Base-by-base conservation (phyloP, 257 asterid species). In the Galeopsis tetrahit region DNA sequence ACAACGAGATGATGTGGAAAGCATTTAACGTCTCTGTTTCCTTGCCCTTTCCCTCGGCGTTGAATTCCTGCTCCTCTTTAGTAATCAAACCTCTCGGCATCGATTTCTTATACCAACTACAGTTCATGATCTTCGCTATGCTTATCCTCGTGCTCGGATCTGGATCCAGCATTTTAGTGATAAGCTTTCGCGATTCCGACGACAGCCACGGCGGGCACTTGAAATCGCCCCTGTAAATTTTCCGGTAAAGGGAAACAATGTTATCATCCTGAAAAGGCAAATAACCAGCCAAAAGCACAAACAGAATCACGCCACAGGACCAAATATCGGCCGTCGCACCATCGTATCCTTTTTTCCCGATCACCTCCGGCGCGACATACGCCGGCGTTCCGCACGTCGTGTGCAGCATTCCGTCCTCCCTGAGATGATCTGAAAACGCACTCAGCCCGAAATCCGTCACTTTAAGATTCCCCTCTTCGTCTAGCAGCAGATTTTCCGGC, bases 301-400 rank as follows among this genome's bases (percentile, higher is more conserved):
- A 84, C 10, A 84, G 77, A 33, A 81, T 81, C 21, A 84, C 88
- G 43, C 88, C 88, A 35, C 88, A 84, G 1, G 88, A 84, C 86
- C 88, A 84, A 9, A 84, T 78, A 40, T 83, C 88, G 0, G 85
- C 76, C 77, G 76, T 80, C 5, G 85, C 79, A 0, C 83, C 85
- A 33, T 81, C 81, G 46, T 81, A 81, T 0, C 85, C 85, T 1
- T 62, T 81, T 5, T 75, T 81, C 2, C 78, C 82, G 38, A 81
- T 75, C 39, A 81, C 82, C 81, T 81, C 82, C 61, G 82, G 85
- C 4, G 82, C 82, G 10, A 81, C 85, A 21, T 81, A 81, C 5
- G 85, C 82, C 31, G 85, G 82, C 65, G 85, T 81, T 0, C 82
- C 84, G 43, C 84, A 79, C 3, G 80, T 69, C 17, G 86, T 82